A percentile compares a stretch with the other conserved stretches of the same genome.
These are phyloP conservation scores for Debaryomyces tyrocola DNA, from an alignment of 805 yeast genomes.

Conservation along the genomic window DNA sequence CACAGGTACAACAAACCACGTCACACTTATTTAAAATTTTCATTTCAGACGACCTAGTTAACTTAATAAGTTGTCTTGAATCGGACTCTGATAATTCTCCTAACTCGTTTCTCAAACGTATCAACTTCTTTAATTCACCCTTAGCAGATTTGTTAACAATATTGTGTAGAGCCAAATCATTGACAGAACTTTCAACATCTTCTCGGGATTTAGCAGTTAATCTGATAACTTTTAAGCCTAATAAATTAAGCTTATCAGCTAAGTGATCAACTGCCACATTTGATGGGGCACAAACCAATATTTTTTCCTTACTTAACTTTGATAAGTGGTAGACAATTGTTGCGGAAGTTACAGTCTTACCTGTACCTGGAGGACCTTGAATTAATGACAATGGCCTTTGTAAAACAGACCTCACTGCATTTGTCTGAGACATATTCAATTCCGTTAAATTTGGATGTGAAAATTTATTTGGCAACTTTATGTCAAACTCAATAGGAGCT, in stretches of 20 bases:
- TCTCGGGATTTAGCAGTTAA: slow-evolving; percentile 76
- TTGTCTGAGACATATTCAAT: slow-evolving; percentile 74
- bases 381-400: slow-evolving; percentile 74
- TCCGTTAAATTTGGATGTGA: slow-evolving; percentile 67
- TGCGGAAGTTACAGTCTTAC: slow-evolving; percentile 92
- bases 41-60: slow-evolving; percentile 49
- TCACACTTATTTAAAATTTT: slow-evolving; percentile 57
- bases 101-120: slow-evolving; percentile 56
- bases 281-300: slow-evolving; percentile 92
- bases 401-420: slow-evolving; percentile 71
- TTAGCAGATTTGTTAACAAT: slow-evolving; percentile 48
- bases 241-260: slow-evolving; percentile 64
- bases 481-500: slow-evolving; percentile 58
- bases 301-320: slow-evolving; percentile 57
- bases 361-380: slow-evolving; percentile 87
- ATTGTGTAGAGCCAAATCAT: slow-evolving; percentile 57
- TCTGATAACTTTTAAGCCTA: slow-evolving; percentile 79
- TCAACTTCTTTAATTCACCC: slow-evolving; percentile 58
- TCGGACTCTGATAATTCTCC: slow-evolving; percentile 69
- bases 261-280: slow-evolving; percentile 94
- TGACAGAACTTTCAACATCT: slow-evolving; percentile 68
- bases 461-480: slow-evolving; percentile 58
- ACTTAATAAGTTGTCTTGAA: slow-evolving; percentile 41
- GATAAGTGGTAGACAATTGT: slow-evolving; percentile 78
- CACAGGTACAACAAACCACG: slow-evolving; percentile 88